Conservation (phyloP, 441 rosid species). For the Eugenia klotzschiana region DNA sequence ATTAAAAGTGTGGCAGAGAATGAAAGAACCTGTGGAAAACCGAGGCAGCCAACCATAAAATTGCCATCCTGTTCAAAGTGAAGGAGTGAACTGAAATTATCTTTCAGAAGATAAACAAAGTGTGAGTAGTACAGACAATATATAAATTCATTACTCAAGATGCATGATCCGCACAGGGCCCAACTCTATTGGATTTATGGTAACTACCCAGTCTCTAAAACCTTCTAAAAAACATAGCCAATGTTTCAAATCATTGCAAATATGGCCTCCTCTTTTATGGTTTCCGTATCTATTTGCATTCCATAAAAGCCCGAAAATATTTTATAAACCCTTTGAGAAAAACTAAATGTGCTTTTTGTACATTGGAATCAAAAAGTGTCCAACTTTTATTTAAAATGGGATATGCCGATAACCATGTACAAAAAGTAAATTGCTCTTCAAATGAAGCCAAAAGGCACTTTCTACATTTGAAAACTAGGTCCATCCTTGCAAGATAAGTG, state of each 20-base stretch:
- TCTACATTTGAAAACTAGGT: background rate
- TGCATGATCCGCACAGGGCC: background rate
- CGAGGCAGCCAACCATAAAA: conserved; percentile 90
- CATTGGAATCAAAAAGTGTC: background rate
- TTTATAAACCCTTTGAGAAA: background rate
- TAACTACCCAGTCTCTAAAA: background rate
- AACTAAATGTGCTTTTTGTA: background rate
- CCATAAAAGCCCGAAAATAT: background rate
- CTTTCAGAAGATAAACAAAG: background rate
- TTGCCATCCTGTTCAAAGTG: conserved; percentile 57
- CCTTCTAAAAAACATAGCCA: background rate
- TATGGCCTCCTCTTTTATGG: background rate
- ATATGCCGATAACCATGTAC: background rate
- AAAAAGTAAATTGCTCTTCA: background rate
- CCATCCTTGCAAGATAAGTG: background rate
- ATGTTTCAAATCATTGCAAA: background rate
- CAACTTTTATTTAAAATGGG: background rate
- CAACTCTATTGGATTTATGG: background rate
- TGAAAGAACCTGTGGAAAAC: conserved; percentile 66
- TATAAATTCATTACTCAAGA: background rate
- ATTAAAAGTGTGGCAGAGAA: background rate
- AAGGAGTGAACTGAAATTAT: background rate
- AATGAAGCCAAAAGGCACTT: background rate
- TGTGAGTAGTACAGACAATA: background rate
- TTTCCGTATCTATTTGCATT: background rate